These are phyloP conservation scores for Dactylonectria macrodidyma DNA, from an alignment of 2,329 filamentous ascomycete genomes.

Conservation along the genomic window DNA sequence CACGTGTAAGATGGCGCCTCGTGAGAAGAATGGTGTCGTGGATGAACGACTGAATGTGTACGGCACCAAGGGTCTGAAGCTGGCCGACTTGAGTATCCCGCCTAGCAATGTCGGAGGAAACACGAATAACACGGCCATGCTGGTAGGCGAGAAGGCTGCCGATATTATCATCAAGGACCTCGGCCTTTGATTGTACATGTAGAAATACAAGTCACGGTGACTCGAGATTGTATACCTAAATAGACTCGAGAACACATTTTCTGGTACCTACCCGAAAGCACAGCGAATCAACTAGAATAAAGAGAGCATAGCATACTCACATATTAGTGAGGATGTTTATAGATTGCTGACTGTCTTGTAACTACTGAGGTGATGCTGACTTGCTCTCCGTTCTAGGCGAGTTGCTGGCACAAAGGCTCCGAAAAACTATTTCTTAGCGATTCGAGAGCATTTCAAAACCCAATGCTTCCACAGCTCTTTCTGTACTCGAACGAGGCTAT, in stretches of 20 bases:
- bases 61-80: slow-evolving; percentile 56
- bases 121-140: slow-evolving; percentile 64
- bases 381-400: too few relatives aligned
- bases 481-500: too few relatives aligned
- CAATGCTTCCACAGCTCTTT: too few relatives aligned
- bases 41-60: slow-evolving; percentile 58
- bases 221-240: not conserved
- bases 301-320: too few relatives aligned
- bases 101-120: slow-evolving; percentile 62
- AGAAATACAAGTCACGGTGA: not conserved
- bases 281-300: not conserved
- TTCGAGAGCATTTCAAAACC: too few relatives aligned
- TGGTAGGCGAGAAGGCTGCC: slow-evolving; percentile 65
- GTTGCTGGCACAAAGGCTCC: too few relatives aligned
- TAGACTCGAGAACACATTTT: not conserved
- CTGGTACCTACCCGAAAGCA: not conserved
- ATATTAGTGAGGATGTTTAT: too few relatives aligned
- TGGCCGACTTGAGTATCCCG: slow-evolving; percentile 57
- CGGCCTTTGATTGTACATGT: not conserved
- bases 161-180: slow-evolving; percentile 58
- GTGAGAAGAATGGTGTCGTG: slow-evolving; percentile 56
- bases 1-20: slow-evolving; percentile 62
- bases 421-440: too few relatives aligned
- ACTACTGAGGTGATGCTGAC: too few relatives aligned
- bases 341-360: too few relatives aligned